These are phyloP conservation scores for Naganishia vishniacii DNA, from an alignment of 768 basidiomycete species.

Conservation along the genomic window DNA sequence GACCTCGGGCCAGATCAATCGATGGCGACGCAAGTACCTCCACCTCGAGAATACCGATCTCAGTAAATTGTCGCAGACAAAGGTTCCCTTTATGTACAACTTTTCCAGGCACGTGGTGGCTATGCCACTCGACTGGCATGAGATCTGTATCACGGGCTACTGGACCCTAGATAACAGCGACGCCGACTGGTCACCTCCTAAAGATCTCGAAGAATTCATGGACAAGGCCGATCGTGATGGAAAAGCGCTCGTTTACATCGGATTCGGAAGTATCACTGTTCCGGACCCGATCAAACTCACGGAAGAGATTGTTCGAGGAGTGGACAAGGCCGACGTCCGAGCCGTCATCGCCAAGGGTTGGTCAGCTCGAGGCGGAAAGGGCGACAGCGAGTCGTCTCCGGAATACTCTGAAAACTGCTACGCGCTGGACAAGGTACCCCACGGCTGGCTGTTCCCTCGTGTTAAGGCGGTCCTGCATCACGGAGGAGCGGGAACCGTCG, in stretches of 20 bases:
- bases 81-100: constrained; percentile 54
- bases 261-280: constrained; percentile 66
- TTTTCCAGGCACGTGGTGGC: constrained; percentile 65
- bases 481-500: constrained; percentile 68
- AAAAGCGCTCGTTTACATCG: constrained; percentile 64
- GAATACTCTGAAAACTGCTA: constrained; percentile 51
- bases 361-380: constrained; percentile 56
- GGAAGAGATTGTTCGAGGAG: constrained; percentile 58
- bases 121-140: constrained; percentile 66
- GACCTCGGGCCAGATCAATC: constrained; percentile 62
- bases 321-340: constrained; percentile 60
- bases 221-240: constrained; percentile 55
- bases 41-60: constrained; percentile 57
- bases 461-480: constrained; percentile 64
- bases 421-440: constrained; percentile 62
- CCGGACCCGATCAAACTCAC: constrained; percentile 59
- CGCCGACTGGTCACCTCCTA: constrained; percentile 57
- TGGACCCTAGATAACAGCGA: constrained; percentile 67
- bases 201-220: constrained; percentile 57
- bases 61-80: constrained; percentile 59
- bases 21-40: constrained; percentile 59
- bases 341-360: constrained; percentile 67
- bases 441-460: constrained; percentile 52
- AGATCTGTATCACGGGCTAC: constrained; percentile 55
- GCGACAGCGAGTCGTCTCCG: constrained; percentile 49